Evolutionary conservation across 2,329 filamentous ascomycete genomes (phyloP), one percentile per base, ranked within the genome.

Genomic region (Calonectria hawksworthii): DNA sequence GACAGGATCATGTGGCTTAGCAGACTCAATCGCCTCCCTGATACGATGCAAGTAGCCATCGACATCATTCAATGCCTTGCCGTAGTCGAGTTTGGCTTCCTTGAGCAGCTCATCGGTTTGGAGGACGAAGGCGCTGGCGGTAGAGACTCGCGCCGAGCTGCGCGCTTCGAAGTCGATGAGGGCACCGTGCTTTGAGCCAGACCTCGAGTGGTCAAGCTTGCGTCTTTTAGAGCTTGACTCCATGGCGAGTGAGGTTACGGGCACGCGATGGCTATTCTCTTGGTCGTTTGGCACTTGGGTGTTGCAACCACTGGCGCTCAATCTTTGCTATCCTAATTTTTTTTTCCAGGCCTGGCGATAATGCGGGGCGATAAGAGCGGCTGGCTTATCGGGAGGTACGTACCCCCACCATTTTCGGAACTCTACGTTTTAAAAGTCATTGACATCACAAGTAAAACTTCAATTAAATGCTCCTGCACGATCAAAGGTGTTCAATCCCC

Each of bases 31-130:
- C 6, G 87, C 82, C 51, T 85, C 85, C 82, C 91, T 93, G 59
- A 92, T 80, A 52, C 85, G 84, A 74, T 89, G 88, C 41, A 93
- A 80, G 4, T 89, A 85, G 26, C 83, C 83, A 65, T 92, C 88
- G 7, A 88, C 87, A 13, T 86, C 87, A 2, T 86, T 83, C 68
- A 92, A 86, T 18, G 86, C 82, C 74, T 87, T 87, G 41, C 80
- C 81, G 79, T 92, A 90, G 80, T 92, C 88, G 28, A 91, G 81
- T 70, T 86, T 88, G 72, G 89, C 87, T 75, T 92, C 89, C 73
- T 87, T 88, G 74, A 93, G 81, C 23, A 93, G 85, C 82, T 93
- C 91, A 59, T 92, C 89, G 3, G 91, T 90, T 83, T 92, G 89
- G 65, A 93, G 82, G 63, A 91, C 86, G 76, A 92, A 92, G 41